These are phyloP conservation scores for Purpureocillium lavendulum DNA, from an alignment of 2,329 filamentous ascomycete genomes.

Conservation along the genomic window DNA sequence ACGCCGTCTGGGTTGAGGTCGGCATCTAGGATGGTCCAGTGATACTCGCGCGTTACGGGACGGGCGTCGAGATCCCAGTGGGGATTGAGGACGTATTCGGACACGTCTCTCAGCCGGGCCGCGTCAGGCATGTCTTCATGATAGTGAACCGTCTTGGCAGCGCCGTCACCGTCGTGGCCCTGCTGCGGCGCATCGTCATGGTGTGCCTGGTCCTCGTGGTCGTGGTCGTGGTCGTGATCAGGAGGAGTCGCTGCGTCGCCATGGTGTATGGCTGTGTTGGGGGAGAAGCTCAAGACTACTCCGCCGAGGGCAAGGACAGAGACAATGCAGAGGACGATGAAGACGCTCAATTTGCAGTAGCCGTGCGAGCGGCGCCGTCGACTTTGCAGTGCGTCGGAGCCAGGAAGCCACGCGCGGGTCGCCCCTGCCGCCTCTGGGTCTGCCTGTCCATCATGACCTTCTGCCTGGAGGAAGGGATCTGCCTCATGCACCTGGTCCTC, in stretches of 20 bases:
- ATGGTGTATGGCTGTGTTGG: neutral
- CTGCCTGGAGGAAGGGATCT: neutral
- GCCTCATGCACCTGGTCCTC: neutral
- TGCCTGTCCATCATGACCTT: neutral
- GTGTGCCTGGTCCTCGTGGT: neutral
- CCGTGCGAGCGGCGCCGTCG: neutral
- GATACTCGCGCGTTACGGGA: constrained; percentile 45
- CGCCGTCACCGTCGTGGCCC: neutral
- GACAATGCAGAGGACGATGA: constrained; percentile 13
- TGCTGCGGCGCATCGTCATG: neutral
- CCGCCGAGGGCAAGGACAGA: constrained; percentile 14
- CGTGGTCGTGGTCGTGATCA: neutral
- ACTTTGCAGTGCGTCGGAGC: neutral
- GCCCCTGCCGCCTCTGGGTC: neutral
- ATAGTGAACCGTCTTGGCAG: constrained; percentile 8
- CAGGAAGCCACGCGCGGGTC: neutral
- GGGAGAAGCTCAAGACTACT: constrained; percentile 12
- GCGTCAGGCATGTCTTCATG: constrained; percentile 13
- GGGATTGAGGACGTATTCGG: constrained; percentile 48
- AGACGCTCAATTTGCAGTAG: constrained; percentile 8
- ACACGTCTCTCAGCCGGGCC: constrained; percentile 20
- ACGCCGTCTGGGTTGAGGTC: constrained; percentile 53
- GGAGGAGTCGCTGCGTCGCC: neutral
- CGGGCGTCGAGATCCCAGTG: constrained; percentile 46
- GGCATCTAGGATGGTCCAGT: constrained; percentile 52